phyloP scores from a whole-genome alignment of 805 yeast species.

The Yamadazyma ubonensis region DNA sequence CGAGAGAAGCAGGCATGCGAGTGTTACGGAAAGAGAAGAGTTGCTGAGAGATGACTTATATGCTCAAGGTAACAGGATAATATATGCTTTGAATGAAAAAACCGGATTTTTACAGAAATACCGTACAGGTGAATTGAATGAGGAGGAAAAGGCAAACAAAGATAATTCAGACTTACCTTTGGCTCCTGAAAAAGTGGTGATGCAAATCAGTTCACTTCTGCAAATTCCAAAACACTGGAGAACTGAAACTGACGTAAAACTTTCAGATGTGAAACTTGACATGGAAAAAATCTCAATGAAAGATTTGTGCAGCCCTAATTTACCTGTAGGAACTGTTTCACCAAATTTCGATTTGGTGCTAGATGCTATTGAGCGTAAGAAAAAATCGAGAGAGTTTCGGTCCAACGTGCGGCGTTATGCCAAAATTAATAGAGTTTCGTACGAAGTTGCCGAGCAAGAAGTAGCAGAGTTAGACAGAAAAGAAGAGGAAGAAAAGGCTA shows the following conservation, averaged over 20 bases:
- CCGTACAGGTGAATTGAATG: conserved; percentile 17
- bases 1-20: conserved; percentile 2
- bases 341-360: conserved; percentile 55
- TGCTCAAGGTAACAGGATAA: conserved; percentile 10
- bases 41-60: conserved; percentile 13
- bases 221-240: conserved; percentile 39
- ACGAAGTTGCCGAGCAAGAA: conserved; percentile 6
- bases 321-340: conserved; percentile 67
- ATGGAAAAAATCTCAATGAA: conserved; percentile 59
- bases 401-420: conserved; percentile 31
- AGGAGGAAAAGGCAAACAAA: neutral
- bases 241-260: conserved; percentile 36
- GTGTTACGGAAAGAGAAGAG: conserved; percentile 6
- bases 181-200: conserved; percentile 40
- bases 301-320: conserved; percentile 65
- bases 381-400: conserved; percentile 22
- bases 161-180: conserved; percentile 23
- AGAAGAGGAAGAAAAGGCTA: neutral
- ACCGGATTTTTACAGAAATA: conserved; percentile 30
- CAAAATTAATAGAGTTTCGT: conserved; percentile 24
- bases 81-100: conserved; percentile 34
- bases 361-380: conserved; percentile 43
- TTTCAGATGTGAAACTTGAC: conserved; percentile 47
- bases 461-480: conserved; percentile 1
- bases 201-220: conserved; percentile 28